These are phyloP conservation scores for Aureobasidium uvarum DNA, from an alignment of 2,329 filamentous ascomycete species.

Conservation along the genomic window DNA sequence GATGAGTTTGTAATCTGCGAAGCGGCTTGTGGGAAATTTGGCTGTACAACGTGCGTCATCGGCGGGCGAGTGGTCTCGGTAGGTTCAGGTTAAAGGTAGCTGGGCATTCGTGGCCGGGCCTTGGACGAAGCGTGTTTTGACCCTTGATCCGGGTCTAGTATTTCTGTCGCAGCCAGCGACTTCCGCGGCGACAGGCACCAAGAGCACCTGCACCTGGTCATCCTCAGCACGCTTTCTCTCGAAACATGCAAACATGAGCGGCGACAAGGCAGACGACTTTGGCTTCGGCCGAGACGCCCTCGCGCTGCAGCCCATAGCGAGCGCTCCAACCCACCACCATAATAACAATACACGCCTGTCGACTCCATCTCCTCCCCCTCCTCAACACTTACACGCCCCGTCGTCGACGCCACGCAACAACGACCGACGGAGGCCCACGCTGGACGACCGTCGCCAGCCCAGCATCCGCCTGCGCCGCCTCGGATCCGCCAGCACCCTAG, in stretches of 20 bases:
- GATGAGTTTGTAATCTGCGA: not conserved
- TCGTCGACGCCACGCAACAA: slow-evolving; percentile 14
- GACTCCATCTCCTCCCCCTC: slow-evolving; percentile 5
- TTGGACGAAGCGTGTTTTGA: slow-evolving; percentile 22
- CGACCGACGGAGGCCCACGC: slow-evolving; percentile 12
- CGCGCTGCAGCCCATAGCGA: slow-evolving; percentile 18
- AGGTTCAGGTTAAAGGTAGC: not conserved
- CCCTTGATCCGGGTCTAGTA: slow-evolving; percentile 12
- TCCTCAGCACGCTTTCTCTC: not conserved
- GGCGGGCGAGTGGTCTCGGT: not conserved
- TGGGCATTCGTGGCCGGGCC: not conserved
- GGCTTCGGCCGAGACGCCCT: slow-evolving; percentile 5
- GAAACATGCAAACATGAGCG: slow-evolving; percentile 17
- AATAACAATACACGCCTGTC: slow-evolving; percentile 4
- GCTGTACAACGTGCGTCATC: slow-evolving; percentile 11
- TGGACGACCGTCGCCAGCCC: slow-evolving; percentile 23
- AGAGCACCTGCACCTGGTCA: not conserved
- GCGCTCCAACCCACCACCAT: not conserved
- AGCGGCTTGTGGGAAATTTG: slow-evolving; percentile 12
- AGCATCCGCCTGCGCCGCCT: slow-evolving; percentile 26
- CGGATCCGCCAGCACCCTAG: slow-evolving; percentile 18
- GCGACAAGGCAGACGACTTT: not conserved
- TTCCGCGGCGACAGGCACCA: not conserved
- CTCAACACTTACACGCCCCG: not conserved
- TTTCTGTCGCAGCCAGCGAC: not conserved